Conservation (phyloP, 768 basidiomycete species). For the Psilocybe cyanescens region DNA sequence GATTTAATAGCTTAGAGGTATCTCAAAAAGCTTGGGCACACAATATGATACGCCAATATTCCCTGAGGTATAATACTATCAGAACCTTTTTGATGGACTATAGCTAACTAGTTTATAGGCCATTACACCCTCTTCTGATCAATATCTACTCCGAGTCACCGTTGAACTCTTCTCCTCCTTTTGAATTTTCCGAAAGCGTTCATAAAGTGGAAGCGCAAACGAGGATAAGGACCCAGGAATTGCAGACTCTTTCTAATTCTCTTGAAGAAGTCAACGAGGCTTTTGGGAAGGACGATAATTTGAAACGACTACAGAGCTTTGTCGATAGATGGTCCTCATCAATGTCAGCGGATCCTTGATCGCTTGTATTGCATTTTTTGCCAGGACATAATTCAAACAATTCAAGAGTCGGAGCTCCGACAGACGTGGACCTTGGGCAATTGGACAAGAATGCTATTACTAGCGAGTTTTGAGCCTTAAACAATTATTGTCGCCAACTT, state of each 20-base stretch:
- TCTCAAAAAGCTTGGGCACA: conserved; percentile 18
- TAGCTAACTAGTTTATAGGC: conserved; percentile 12
- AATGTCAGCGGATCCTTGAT: background rate
- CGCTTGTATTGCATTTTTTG: no score
- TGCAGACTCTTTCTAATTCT: conserved; percentile 16
- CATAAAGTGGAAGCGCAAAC: conserved; percentile 16
- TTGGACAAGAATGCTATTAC: no score
- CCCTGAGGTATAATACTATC: conserved; percentile 10
- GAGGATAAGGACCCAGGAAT: conserved; percentile 12
- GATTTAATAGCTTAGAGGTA: conserved; percentile 4
- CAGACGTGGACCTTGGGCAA: no score
- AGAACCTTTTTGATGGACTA: background rate
- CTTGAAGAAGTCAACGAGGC: conserved; percentile 20
- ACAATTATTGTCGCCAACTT: no score
- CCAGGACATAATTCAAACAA: no score
- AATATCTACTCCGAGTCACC: conserved; percentile 23
- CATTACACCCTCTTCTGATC: conserved; percentile 14
- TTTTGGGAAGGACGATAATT: conserved; percentile 13
- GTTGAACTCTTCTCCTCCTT: conserved; percentile 22
- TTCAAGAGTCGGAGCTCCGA: no score
- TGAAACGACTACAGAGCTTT: conserved; percentile 17
- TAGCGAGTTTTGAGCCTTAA: no score
- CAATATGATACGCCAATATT: conserved; percentile 8
- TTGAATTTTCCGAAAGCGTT: conserved; percentile 16
- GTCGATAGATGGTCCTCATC: conserved; percentile 18